phyloP scores from a whole-genome alignment of 2,329 filamentous ascomycete species.

The Graphilbum ipis-grandicollis region DNA sequence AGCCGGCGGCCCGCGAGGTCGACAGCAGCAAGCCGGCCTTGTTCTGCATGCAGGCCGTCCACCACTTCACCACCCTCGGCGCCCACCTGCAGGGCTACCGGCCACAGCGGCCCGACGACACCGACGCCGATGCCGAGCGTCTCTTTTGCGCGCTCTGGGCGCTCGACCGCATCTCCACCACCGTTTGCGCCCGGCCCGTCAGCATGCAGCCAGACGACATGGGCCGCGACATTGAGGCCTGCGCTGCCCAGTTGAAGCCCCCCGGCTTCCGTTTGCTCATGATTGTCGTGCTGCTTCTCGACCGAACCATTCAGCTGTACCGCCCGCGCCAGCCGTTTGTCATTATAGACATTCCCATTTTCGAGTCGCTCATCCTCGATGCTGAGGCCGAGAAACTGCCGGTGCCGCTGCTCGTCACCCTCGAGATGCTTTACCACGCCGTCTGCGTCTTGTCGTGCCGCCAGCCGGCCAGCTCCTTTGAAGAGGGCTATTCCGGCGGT shows the following conservation, averaged over 20 bases:
- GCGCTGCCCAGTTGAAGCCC: conserved; percentile 27
- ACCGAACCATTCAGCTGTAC: conserved; percentile 42
- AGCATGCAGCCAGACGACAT: conserved; percentile 44
- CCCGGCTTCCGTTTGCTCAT: conserved; percentile 41
- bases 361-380: conserved; percentile 39
- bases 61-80: conserved; percentile 38
- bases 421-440: conserved; percentile 47
- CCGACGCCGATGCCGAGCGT: conserved; percentile 20
- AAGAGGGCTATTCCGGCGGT: too few relatives aligned
- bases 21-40: conserved; percentile 38
- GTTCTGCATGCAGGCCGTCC: conserved; percentile 33
- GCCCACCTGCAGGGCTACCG: conserved; percentile 28
- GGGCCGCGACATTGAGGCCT: conserved; percentile 32
- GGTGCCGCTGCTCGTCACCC: conserved; percentile 32
- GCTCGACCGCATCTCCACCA: conserved; percentile 39
- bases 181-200: conserved; percentile 41
- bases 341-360: conserved; percentile 35
- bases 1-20: conserved; percentile 28
- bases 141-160: conserved; percentile 44
- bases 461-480: conserved; percentile 19
- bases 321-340: conserved; percentile 32
- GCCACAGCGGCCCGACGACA: conserved; percentile 16
- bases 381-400: conserved; percentile 32
- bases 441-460: conserved; percentile 45
- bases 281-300: conserved; percentile 34